Percentiles rank a stretch among this genome's conserved stretches.
Evolutionary conservation across 768 basidiomycete species (phyloP).

Genomic region (Mycena latifolia): DNA sequence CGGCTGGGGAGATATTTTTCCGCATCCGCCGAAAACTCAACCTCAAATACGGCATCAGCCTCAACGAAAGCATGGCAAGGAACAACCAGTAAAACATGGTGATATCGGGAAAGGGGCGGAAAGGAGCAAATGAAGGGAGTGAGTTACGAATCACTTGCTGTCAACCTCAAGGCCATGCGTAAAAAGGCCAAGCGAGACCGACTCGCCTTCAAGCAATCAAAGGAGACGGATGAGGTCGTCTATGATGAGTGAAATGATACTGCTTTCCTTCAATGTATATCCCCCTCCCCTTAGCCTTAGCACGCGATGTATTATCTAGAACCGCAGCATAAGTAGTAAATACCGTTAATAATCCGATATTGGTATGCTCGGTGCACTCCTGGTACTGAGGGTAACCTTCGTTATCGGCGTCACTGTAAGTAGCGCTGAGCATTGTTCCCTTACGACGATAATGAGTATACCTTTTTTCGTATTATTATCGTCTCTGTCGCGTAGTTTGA

Average conservation of each 20-base stretch:
- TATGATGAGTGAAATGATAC: neutral
- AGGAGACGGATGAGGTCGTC: neutral
- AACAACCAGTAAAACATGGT: conserved; percentile 49
- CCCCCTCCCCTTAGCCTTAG: conserved; percentile 4
- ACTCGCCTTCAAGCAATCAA: neutral
- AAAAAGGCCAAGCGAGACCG: conserved; percentile 48
- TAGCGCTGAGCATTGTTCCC: conserved; percentile 4
- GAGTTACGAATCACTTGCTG: conserved; percentile 53
- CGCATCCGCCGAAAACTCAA: conserved; percentile 85
- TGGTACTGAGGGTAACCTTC: conserved; percentile 88
- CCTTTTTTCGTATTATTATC: conserved; percentile 56
- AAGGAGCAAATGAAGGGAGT: conserved; percentile 43
- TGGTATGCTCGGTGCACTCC: conserved; percentile 90
- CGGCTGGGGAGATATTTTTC: conserved; percentile 95
- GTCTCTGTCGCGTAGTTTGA: conserved; percentile 56
- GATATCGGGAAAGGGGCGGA: conserved; percentile 70
- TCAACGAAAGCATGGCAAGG: conserved; percentile 45
- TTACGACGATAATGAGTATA: conserved; percentile 39
- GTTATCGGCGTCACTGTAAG: conserved; percentile 76
- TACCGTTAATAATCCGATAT: conserved; percentile 76
- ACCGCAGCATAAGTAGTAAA: conserved; percentile 10
- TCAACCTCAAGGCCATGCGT: conserved; percentile 54
- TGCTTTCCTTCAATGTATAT: conserved; percentile 5
- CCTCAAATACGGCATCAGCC: conserved; percentile 74
- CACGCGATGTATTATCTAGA: conserved; percentile 26